phyloP scores from a whole-genome alignment of 2,329 filamentous ascomycete genomes.

The Madurella fahalii region DNA sequence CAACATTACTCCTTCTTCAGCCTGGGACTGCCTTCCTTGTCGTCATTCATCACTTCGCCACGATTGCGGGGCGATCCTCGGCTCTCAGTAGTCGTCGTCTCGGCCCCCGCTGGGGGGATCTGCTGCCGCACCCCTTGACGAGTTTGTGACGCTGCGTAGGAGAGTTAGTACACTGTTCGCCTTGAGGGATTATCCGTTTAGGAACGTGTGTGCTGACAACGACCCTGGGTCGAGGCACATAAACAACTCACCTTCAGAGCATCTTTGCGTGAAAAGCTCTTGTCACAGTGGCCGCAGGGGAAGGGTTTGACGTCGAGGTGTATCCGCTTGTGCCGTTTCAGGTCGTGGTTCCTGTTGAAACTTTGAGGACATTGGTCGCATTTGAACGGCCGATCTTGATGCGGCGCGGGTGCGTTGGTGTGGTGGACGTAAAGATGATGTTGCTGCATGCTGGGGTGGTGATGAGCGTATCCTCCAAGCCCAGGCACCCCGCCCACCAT shows the following conservation, averaged over 20 bases:
- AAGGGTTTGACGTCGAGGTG: constrained; percentile 95
- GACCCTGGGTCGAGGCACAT: not conserved
- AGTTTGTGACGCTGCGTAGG: constrained; percentile 52
- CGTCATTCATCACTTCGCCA: constrained; percentile 8
- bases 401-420: constrained; percentile 42
- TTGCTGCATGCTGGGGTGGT: constrained; percentile 20
- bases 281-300: constrained; percentile 85
- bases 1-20: constrained; percentile 16
- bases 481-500: constrained; percentile 46
- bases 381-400: constrained; percentile 84
- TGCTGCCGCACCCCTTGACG: constrained; percentile 59
- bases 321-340: constrained; percentile 94
- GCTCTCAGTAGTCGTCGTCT: constrained; percentile 6
- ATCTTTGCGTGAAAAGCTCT: constrained; percentile 95
- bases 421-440: constrained; percentile 59
- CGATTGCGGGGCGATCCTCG: constrained; percentile 9
- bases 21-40: constrained; percentile 17
- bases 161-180: not conserved
- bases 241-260: constrained; percentile 67
- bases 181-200: not conserved
- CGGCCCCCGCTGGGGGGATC: constrained; percentile 25
- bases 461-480: constrained; percentile 8
- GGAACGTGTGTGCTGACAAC: not conserved
- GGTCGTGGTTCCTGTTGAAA: constrained; percentile 93
- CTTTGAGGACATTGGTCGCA: constrained; percentile 90